Evolutionary conservation across 1,284 basidiomycete species (phyloP), one percentile per base, ranked within the genome.

Genomic region (Afroboletus lepidellus): DNA sequence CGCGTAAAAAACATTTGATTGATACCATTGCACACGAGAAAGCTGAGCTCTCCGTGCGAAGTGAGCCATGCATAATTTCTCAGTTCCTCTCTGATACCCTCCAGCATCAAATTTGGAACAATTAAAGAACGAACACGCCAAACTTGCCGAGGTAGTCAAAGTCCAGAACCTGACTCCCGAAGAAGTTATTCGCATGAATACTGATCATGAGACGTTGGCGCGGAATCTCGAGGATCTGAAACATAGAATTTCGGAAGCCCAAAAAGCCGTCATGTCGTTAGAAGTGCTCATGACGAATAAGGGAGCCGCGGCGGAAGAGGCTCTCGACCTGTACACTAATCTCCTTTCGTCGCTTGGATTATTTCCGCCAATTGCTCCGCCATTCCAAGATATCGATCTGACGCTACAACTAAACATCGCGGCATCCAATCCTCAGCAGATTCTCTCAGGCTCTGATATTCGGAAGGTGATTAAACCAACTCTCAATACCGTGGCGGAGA

Each of bases 121-220:
- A 47, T 72, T 89, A 29, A 79, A 77, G 59, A 69, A 70, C 29
- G 87, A 93, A 59, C 79, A 87, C 53, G 73, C 73, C n/a, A 77
- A 78, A 51, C 75, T 92, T 23, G 71, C 75, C 9, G 76, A 79
- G 1, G 79, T 89, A 12, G 89, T 95, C 20, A 83, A 84, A 60
- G 82, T 77, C 34, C 92, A 95, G 68, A 94, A 94, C 64, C 77
- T 95, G 29, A 81, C 87, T 1, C 87, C 87, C 0, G 90, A 94
- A 65, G 92, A 95, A 70, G 90, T 93, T 38, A 73, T 80, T 44
- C 83, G 84, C 32, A 94, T 95, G 92, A 94, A 86, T 59, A 84
- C 83, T 15, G 91, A 94, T 58, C 87, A 90, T 57, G 89, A 92
- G 61, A 80, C 75, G 20, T 74, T 95, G 21, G 73, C 77, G 25